Evolutionary conservation across 2,329 filamentous ascomycete genomes (phyloP).

Genomic region (Trichoderma arundinaceum): DNA sequence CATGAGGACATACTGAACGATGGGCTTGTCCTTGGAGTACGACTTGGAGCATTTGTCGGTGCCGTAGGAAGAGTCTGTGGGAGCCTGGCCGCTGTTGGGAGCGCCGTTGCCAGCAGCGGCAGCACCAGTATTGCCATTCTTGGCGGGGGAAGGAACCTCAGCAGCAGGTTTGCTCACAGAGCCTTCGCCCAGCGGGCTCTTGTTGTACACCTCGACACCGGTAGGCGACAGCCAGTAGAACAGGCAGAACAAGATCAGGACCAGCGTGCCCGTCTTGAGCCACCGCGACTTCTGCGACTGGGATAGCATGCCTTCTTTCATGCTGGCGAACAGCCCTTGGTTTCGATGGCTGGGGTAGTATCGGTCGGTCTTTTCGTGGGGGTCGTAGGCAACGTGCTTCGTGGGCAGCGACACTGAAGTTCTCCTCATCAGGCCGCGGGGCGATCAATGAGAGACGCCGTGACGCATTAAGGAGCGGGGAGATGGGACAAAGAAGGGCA

Average conservation of each 20-base stretch:
- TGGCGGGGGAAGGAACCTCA: conserved; percentile 32
- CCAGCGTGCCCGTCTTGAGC: conserved; percentile 67
- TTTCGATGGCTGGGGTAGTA: conserved; percentile 58
- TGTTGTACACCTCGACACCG: conserved; percentile 60
- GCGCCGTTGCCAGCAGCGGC: conserved; percentile 30
- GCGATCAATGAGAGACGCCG: conserved; percentile 39
- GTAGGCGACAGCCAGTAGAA: conserved; percentile 69
- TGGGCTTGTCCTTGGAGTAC: conserved; percentile 83
- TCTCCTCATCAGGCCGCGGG: conserved; percentile 61
- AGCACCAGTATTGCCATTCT: conserved; percentile 18
- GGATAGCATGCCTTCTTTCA: conserved; percentile 65
- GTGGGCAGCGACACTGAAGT: conserved; percentile 68
- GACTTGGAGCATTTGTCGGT: conserved; percentile 82
- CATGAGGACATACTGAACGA: conserved; percentile 98
- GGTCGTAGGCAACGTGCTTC: conserved; percentile 63
- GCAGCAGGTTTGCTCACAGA: conserved; percentile 10
- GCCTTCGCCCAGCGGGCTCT: conserved; percentile 40
- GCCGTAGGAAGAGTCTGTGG: conserved; percentile 66
- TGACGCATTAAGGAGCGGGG: conserved; percentile 36
- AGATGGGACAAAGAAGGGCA: conserved; percentile 13
- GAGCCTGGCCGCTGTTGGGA: conserved; percentile 54
- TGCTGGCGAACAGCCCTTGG: conserved; percentile 57
- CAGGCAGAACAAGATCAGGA: conserved; percentile 63
- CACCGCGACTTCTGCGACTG: conserved; percentile 70
- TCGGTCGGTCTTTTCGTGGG: conserved; percentile 68